phyloP scores from a whole-genome alignment of 768 basidiomycete species.

The Kwoniella dejecticola region DNA sequence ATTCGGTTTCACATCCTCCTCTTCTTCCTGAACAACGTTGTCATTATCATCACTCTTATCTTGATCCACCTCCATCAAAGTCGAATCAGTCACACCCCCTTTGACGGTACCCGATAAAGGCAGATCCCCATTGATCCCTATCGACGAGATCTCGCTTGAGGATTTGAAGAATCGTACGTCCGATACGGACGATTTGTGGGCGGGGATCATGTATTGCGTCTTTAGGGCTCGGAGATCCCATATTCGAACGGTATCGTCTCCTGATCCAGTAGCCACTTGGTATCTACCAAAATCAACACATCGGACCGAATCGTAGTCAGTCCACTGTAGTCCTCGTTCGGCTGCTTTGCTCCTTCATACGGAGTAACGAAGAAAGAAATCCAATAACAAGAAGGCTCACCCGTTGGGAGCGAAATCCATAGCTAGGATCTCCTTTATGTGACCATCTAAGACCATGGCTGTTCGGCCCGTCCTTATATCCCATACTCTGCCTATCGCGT shows the following conservation, averaged over 20 bases:
- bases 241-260: conserved; percentile 96
- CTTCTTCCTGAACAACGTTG: conserved; percentile 8
- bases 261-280: conserved; percentile 94
- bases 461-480: conserved; percentile 92
- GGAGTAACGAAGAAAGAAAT: not conserved
- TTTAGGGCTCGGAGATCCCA: conserved; percentile 96
- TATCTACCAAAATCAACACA: conserved; percentile 66
- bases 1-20: conserved; percentile 23
- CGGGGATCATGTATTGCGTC: conserved; percentile 93
- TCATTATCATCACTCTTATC: conserved; percentile 21
- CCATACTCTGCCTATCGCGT: conserved; percentile 97
- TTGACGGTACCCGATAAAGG: no score
- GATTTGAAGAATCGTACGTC: conserved; percentile 89
- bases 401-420: conserved; percentile 95
- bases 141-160: conserved; percentile 29
- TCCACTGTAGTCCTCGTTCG: not conserved
- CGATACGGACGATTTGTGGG: conserved; percentile 90
- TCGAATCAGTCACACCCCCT: conserved; percentile 5
- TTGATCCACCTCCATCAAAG: conserved; percentile 18
- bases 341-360: not conserved
- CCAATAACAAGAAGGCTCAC: conserved; percentile 59
- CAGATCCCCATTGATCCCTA: conserved; percentile 11
- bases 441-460: conserved; percentile 96
- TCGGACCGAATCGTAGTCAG: no score
- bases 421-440: conserved; percentile 86